phyloP scores from a whole-genome alignment of 768 basidiomycete genomes.

The Tulasnella sp. region DNA sequence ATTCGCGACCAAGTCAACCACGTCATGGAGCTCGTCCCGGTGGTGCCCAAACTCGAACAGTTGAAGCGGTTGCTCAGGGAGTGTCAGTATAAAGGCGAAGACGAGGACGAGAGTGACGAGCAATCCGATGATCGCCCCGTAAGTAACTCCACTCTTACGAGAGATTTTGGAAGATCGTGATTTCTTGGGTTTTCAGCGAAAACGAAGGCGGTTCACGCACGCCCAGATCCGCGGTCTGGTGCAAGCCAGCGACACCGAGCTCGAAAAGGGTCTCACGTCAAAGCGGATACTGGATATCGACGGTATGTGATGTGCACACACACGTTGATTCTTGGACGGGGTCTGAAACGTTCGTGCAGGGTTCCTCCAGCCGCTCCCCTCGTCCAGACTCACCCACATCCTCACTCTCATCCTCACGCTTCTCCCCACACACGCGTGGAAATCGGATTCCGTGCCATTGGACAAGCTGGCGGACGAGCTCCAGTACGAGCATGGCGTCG shows the following conservation, averaged over 20 bases:
- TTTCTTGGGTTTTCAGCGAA: constrained; percentile 22
- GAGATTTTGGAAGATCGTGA: no score
- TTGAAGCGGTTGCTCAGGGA: constrained; percentile 49
- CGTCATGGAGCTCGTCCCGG: constrained; percentile 66
- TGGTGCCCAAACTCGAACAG: constrained; percentile 63
- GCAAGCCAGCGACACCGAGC: constrained; percentile 73
- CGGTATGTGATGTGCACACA: constrained; percentile 32
- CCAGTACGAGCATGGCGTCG: constrained; percentile 60
- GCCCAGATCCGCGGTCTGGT: constrained; percentile 49
- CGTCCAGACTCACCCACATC: constrained; percentile 50
- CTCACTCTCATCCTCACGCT: constrained; percentile 69
- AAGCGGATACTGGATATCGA: constrained; percentile 60
- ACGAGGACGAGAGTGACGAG: constrained; percentile 27
- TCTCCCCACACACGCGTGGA: constrained; percentile 42
- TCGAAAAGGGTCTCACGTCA: constrained; percentile 50
- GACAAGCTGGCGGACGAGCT: constrained; percentile 44
- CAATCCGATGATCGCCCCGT: constrained; percentile 22
- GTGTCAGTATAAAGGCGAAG: constrained; percentile 54
- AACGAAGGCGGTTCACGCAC: constrained; percentile 38
- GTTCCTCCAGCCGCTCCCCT: constrained; percentile 59
- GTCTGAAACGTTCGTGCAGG: constrained; percentile 31
- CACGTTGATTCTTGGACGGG: not conserved
- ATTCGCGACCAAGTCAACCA: constrained; percentile 75
- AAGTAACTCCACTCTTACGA: no score
- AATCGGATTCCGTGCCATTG: constrained; percentile 39